phyloP scores from a whole-genome alignment of 2,329 filamentous ascomycete genomes.

The Colletotrichum shisoi region DNA sequence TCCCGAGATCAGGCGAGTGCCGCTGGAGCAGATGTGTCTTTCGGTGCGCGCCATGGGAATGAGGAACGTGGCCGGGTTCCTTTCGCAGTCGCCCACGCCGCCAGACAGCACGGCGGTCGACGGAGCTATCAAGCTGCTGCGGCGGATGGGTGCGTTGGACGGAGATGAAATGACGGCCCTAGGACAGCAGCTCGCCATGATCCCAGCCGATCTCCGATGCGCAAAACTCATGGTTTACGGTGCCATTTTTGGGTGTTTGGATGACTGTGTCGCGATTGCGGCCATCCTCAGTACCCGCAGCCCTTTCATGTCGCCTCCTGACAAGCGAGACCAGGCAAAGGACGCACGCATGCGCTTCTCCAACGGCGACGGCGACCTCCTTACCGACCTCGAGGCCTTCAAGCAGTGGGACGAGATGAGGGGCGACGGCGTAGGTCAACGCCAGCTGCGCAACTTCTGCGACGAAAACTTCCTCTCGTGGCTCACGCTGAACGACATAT shows the following conservation, averaged over 20 bases:
- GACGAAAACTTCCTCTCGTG: constrained; percentile 83
- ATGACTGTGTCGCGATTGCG: constrained; percentile 86
- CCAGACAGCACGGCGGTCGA: constrained; percentile 86
- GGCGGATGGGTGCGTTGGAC: constrained; percentile 87
- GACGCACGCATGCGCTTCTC: constrained; percentile 78
- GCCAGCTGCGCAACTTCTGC: constrained; percentile 78
- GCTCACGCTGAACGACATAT: constrained; percentile 86
- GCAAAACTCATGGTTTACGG: constrained; percentile 96
- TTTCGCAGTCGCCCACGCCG: constrained; percentile 86
- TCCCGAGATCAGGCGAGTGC: constrained; percentile 91
- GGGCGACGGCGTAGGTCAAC: constrained; percentile 64
- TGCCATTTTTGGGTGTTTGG: constrained; percentile 89
- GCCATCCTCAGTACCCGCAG: constrained; percentile 89
- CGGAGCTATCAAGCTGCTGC: constrained; percentile 79
- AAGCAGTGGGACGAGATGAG: constrained; percentile 79
- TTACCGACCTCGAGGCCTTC: constrained; percentile 86
- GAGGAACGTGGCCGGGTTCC: constrained; percentile 78
- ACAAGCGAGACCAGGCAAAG: constrained; percentile 83
- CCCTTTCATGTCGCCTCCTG: constrained; percentile 84
- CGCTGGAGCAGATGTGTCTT: constrained; percentile 91
- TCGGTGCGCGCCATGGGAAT: constrained; percentile 96
- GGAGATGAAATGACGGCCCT: constrained; percentile 88
- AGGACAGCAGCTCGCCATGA: constrained; percentile 91
- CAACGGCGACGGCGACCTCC: constrained; percentile 80
- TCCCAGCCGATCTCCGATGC: constrained; percentile 90